Evolutionary conservation across 163 green algal genomes (phyloP), one percentile per base, ranked within the genome.

Genomic region (Scenedesmus sp.): DNA sequence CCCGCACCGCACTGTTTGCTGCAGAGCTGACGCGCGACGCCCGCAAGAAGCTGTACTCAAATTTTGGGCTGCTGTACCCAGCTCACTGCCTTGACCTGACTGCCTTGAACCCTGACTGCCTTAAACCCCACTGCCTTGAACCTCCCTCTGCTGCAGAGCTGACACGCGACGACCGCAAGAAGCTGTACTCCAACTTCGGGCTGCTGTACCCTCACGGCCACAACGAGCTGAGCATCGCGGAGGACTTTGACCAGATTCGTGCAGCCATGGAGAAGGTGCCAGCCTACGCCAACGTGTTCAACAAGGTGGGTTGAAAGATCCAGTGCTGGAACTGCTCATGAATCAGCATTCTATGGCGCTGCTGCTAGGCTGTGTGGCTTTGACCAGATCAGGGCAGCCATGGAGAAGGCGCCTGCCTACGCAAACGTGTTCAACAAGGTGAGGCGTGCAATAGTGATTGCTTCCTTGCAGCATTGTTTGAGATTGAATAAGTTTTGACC

Each of bases 221-320:
- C 91, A 94, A 96, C 66, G 97, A 98, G 93, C 95, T 99, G 55
- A 94, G 95, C 82, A 92, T 97, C 84, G 97, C 97, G 7, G 98
- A 99, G 91, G 98, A 99, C 95, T 99, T 99, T 94, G 98, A 99
- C 92, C 95, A 98, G 94, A 98, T 99, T 86, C 93, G 97, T n/a
- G 94, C 94, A 4, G 97, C 97, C 4, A 99, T 99, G 97, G 97
- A 99, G 94, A 98, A 98, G 94, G 97, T 97, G 86, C 97, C 97
- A 12, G 96, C 97, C 0, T 99, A 99, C 95, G 93, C 95, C 54
- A 92, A 94, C 67, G 97, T 99, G 89, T 99, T 99, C 94, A 96
- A 94, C 93, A 98, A 98, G 97, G 96, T 98, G 67, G 1, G 94
- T 20, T 1, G 74, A 2, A 46, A 46, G 57, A 18, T 6, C 6